A percentile compares a stretch with the other conserved stretches of the same genome.
phyloP scores from a whole-genome alignment of 495 filamentous ascomycete genomes.

The Xylaria sp. region DNA sequence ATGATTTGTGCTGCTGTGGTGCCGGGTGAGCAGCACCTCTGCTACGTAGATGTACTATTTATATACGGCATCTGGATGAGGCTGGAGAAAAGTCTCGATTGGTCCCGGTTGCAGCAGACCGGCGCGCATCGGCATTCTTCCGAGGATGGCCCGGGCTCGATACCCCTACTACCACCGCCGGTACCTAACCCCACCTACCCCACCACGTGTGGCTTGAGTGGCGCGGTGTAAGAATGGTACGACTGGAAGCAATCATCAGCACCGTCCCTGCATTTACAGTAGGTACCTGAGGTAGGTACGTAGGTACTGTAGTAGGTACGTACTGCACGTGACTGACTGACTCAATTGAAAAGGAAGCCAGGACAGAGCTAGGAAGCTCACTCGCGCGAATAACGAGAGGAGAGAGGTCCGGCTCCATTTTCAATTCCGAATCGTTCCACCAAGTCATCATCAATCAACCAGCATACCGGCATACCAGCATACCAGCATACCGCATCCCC shows the following conservation, averaged over 20 bases:
- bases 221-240: not conserved
- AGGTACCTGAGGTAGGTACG: too few relatives aligned
- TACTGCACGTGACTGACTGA: slow-evolving; percentile 28
- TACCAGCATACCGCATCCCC: slow-evolving; percentile 21
- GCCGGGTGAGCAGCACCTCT: not conserved
- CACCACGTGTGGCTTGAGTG: slow-evolving; percentile 15
- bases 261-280: too few relatives aligned
- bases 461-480: too few relatives aligned
- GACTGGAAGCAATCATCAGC: not conserved
- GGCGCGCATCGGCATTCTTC: slow-evolving; percentile 4
- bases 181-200: not conserved
- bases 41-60: too few relatives aligned
- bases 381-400: slow-evolving; percentile 29
- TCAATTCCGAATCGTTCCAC: slow-evolving; percentile 34
- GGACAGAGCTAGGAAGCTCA: too few relatives aligned
- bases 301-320: not conserved
- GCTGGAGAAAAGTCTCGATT: slow-evolving; percentile 26
- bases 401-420: slow-evolving; percentile 23
- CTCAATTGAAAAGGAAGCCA: too few relatives aligned
- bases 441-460: slow-evolving; percentile 19
- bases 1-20: slow-evolving; percentile 39
- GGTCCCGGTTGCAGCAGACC: not conserved
- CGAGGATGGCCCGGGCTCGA: slow-evolving; percentile 19
- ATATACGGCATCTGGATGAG: not conserved
- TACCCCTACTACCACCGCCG: too few relatives aligned